Evolutionary conservation across 2,329 filamentous ascomycete species (phyloP).

Genomic region (Pyrenochaeta sp.): DNA sequence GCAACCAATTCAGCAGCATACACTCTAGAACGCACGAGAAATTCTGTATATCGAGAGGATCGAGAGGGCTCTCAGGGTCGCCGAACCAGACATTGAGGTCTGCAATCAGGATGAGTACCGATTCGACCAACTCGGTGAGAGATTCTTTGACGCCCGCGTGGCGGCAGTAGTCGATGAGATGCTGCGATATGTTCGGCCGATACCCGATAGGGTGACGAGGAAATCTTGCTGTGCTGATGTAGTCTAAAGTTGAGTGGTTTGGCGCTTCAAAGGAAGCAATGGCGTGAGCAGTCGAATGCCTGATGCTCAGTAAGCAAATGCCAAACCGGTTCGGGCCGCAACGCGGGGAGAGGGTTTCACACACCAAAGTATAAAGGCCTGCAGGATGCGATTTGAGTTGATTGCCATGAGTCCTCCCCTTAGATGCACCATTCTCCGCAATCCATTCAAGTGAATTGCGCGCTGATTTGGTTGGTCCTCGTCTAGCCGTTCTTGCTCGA

Average conservation of each 20-base stretch:
- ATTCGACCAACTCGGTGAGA: slow-evolving; percentile 37
- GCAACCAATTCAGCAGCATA: slow-evolving; percentile 41
- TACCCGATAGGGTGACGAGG: slow-evolving; percentile 42
- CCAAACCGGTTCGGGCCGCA: slow-evolving; percentile 31
- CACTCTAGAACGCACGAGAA: slow-evolving; percentile 45
- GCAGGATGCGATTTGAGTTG: slow-evolving; percentile 46
- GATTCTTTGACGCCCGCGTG: slow-evolving; percentile 37
- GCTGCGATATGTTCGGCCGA: slow-evolving; percentile 33
- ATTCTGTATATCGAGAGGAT: slow-evolving; percentile 48
- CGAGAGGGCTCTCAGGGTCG: slow-evolving; percentile 37
- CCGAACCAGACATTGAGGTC: slow-evolving; percentile 45
- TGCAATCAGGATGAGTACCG: slow-evolving; percentile 40
- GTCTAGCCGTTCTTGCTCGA: slow-evolving; percentile 22
- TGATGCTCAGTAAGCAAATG: slow-evolving; percentile 49
- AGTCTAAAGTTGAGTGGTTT: slow-evolving; percentile 39
- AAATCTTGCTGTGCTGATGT: slow-evolving; percentile 33
- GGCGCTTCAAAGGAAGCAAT: slow-evolving; percentile 45
- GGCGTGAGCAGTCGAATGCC: slow-evolving; percentile 49
- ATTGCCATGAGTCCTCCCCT: slow-evolving; percentile 44
- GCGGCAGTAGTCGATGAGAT: slow-evolving; percentile 40
- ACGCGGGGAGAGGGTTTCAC: slow-evolving; percentile 22
- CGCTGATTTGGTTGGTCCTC: slow-evolving; percentile 43
- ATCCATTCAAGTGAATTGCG: slow-evolving; percentile 41
- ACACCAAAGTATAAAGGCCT: slow-evolving; percentile 52
- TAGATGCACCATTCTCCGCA: slow-evolving; percentile 45